phyloP scores from a whole-genome alignment of 192 early-diverging fungal genomes.

The Coemansia guatemalensis region DNA sequence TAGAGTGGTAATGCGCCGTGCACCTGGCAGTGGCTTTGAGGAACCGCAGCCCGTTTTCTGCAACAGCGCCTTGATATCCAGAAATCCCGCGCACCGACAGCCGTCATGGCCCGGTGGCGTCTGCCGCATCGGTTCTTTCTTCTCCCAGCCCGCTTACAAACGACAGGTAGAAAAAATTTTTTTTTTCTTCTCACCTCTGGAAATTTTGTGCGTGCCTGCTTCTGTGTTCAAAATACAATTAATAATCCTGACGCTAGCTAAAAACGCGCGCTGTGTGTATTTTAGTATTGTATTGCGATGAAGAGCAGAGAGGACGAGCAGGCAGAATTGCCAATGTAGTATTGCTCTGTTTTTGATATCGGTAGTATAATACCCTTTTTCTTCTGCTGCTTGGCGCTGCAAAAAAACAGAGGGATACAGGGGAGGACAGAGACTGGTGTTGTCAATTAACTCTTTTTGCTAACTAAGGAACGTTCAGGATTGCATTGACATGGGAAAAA shows the following conservation, averaged over 20 bases:
- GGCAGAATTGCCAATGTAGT: background rate
- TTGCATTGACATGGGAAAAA: background rate
- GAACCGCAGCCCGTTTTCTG: constrained; percentile 23
- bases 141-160: background rate
- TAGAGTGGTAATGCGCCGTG: background rate
- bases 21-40: constrained; percentile 20
- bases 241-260: background rate
- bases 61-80: constrained; percentile 30
- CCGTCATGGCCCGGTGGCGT: background rate
- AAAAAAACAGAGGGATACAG: background rate
- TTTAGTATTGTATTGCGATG: background rate
- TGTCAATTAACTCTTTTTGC: background rate
- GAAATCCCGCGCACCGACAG: constrained; percentile 20
- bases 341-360: background rate
- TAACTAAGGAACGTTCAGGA: background rate
- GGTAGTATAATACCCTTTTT: background rate
- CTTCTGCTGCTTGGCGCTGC: background rate
- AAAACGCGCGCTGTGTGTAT: background rate
- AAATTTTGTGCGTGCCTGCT: background rate
- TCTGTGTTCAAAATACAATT: background rate
- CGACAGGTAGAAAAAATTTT: background rate
- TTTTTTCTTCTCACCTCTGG: background rate
- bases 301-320: background rate
- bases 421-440: background rate
- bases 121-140: constrained; percentile 3